These are phyloP conservation scores for Physcomitrium patens DNA, from an alignment of 225 moss, liverwort and hornwort genomes.

Conservation along the genomic window DNA sequence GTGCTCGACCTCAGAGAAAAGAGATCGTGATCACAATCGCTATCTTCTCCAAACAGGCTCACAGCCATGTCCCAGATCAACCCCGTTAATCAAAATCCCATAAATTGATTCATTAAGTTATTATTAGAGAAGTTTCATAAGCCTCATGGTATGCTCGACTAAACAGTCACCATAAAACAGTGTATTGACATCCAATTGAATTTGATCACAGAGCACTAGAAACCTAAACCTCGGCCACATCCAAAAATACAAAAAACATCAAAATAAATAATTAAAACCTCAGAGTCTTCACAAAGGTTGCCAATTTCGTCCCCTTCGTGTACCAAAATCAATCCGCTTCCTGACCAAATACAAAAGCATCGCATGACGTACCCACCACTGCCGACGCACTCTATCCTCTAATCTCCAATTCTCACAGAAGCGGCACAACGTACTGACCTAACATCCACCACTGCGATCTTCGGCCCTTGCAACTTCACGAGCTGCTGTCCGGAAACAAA, in stretches of 20 bases:
- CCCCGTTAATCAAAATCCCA: neutral
- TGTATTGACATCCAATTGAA: neutral
- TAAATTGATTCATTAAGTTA: neutral
- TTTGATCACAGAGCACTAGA: neutral
- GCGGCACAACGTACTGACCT: constrained; percentile 39
- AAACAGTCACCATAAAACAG: neutral
- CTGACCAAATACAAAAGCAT: neutral
- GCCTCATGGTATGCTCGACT: neutral
- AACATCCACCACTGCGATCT: constrained; percentile 75
- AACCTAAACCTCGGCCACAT: neutral
- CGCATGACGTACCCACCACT: neutral
- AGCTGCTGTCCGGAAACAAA: constrained; percentile 54
- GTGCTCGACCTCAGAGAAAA: neutral
- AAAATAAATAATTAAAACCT: neutral
- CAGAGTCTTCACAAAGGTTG: neutral
- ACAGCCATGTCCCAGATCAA: neutral
- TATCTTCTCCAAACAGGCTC: neutral
- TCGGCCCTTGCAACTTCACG: constrained; percentile 38
- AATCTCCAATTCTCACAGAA: neutral
- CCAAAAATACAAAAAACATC: neutral
- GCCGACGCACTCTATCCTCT: neutral
- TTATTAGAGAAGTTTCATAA: no score
- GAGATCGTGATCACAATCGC: constrained; percentile 13
- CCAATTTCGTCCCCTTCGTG: neutral
- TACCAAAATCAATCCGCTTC: neutral